Conservation (phyloP, 2,329 filamentous ascomycete genomes). For the Aspergillus floridensis region DNA sequence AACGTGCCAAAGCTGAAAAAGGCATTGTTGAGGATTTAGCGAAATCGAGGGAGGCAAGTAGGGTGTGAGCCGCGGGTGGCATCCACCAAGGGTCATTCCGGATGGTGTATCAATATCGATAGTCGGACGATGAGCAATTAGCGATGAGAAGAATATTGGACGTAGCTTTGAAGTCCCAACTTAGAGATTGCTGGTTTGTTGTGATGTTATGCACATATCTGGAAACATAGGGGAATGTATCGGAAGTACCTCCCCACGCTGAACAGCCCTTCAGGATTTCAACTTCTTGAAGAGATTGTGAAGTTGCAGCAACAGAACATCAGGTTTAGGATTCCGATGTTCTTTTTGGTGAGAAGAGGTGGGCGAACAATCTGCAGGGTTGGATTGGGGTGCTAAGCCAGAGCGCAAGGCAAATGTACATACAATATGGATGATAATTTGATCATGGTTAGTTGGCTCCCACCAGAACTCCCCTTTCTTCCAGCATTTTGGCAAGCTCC, state of each 20-base stretch:
- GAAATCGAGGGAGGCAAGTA: constrained; percentile 55
- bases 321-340: background rate
- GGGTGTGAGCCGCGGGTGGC: background rate
- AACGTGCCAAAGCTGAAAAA: constrained; percentile 87
- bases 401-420: background rate
- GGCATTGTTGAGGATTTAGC: constrained; percentile 69
- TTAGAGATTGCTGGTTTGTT: background rate
- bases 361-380: background rate
- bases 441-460: constrained; percentile 49
- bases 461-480: constrained; percentile 85
- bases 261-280: background rate
- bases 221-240: background rate
- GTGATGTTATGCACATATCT: background rate
- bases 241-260: background rate
- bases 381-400: background rate
- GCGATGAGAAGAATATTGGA: background rate
- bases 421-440: background rate
- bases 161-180: background rate
- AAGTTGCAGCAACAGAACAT: background rate
- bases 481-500: constrained; percentile 83
- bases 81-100: background rate
- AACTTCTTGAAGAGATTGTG: background rate
- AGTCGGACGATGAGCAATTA: background rate
- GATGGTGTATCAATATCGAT: background rate
- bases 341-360: background rate